Conservation (phyloP, 768 basidiomycete genomes). For the Pleurotus pulmonarius region DNA sequence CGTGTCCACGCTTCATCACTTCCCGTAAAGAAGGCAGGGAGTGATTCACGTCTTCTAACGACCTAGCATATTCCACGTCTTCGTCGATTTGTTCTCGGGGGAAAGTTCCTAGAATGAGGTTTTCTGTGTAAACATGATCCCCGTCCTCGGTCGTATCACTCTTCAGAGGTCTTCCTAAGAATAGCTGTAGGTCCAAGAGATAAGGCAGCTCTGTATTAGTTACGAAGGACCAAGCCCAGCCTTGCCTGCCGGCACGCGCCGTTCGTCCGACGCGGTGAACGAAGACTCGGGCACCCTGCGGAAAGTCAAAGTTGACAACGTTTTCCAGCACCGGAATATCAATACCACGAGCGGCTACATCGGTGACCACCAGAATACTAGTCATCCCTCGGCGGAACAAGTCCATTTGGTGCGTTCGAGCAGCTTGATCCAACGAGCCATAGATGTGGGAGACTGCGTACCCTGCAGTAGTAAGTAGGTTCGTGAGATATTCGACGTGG, state of each 20-base stretch:
- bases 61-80: conserved; percentile 76
- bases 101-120: conserved; percentile 78
- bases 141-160: conserved; percentile 43
- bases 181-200: conserved; percentile 89
- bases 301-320: conserved; percentile 98
- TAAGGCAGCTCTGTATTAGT: conserved; percentile 84
- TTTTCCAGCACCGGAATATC: conserved; percentile 96
- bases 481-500: conserved; percentile 91
- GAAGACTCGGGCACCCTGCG: conserved; percentile 88
- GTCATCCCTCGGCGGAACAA: conserved; percentile 80
- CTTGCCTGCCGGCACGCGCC: conserved; percentile 89
- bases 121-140: conserved; percentile 65
- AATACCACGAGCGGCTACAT: conserved; percentile 96
- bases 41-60: conserved; percentile 61
- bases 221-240: conserved; percentile 96
- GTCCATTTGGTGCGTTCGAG: conserved; percentile 87
- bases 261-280: conserved; percentile 97
- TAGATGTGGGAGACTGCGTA: conserved; percentile 94
- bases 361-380: conserved; percentile 90
- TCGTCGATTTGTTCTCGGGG: conserved; percentile 77
- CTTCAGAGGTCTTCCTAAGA: conserved; percentile 77
- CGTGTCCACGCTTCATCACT: conserved; percentile 86
- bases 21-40: conserved; percentile 63
- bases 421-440: conserved; percentile 89
- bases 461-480: conserved; percentile 72